Base-by-base conservation (phyloP, 257 asterid species). In the Fraxinus cuspidata region DNA sequence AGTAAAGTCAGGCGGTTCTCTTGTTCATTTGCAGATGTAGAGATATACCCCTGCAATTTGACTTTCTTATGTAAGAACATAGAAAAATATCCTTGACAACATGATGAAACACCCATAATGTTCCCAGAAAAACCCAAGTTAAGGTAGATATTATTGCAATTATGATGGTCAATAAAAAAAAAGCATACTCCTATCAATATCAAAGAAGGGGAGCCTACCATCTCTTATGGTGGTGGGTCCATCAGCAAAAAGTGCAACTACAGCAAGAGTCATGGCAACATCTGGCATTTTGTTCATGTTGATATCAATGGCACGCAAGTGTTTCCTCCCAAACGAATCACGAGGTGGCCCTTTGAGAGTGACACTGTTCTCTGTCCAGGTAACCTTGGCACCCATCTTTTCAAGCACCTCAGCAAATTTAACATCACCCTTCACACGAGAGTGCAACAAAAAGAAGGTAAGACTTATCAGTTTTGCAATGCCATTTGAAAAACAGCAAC, bases 221-320 rank as follows among this genome's bases (percentile, higher is more conserved):
- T 94, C 98, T 92, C 98, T 90, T 42, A 94, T 91, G 73, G 98
- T 85, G 64, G 99, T 91, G 77, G 99, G 91, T 7, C 98, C 99
- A 75, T 95, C 96, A 72, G 99, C 99, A 56, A 82, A 93, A 75
- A 95, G 97, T 53, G 99, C 99, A 34, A 93, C 97, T 0, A 93
- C 98, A 73, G 97, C 97, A 79, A 95, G 96, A 73, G 98, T 95
- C 99, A 95, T 92, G 83, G 99, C 99, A 31, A 94, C 99, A 83
- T 94, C 99, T 1, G 98, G 98, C 98, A 91, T 94, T 85, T 92
- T 94, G 91, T 95, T 95, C 99, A 93, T 93, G 92, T 95, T 89
- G 70, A 95, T 86, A 37, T 95, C 99, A 80, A 95, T 49, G 56
- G 92, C 94, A 23, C 83, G 90, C 72, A 95, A 86, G 76, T 88